Conservation (phyloP, 352 stramenopile species). For the Lagenidium giganteum region DNA sequence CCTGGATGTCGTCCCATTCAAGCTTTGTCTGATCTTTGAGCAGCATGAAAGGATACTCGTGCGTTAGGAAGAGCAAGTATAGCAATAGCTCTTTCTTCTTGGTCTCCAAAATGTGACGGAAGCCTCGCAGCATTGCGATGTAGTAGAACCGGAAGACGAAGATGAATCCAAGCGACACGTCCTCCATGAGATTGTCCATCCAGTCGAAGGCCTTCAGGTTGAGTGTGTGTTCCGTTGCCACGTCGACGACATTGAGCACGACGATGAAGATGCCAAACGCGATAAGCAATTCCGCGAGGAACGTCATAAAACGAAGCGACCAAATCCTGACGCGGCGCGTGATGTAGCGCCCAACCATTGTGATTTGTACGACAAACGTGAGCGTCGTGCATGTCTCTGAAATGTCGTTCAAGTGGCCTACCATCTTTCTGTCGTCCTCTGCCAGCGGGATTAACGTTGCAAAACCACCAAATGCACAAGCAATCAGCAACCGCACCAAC, state of each 20-base stretch:
- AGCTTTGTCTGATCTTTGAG: conserved; percentile 1
- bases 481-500: conserved; percentile 14
- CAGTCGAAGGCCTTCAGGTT: background rate
- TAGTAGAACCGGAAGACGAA: conserved; percentile 16
- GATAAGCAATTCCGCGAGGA: conserved; percentile 5
- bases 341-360: conserved; percentile 11
- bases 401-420: conserved; percentile 15
- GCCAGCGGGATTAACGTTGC: conserved; percentile 8
- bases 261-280: conserved; percentile 3
- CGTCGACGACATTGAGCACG: conserved; percentile 7
- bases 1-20: conserved; percentile 8
- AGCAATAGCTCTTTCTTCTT: conserved; percentile 6
- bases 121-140: conserved; percentile 5
- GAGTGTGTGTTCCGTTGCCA: background rate
- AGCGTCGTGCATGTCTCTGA: conserved; percentile 10
- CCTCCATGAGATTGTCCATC: conserved; percentile 6
- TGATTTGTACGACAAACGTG: conserved; percentile 19
- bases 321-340: conserved; percentile 8
- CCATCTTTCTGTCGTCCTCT: background rate
- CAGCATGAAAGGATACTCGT: conserved; percentile 11
- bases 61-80: conserved; percentile 14
- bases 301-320: background rate
- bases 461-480: conserved; percentile 15
- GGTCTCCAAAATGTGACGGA: background rate
- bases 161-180: conserved; percentile 12